phyloP scores from a whole-genome alignment of 2,329 filamentous ascomycete species.

The Zelopaecilomyces penicillatus region DNA sequence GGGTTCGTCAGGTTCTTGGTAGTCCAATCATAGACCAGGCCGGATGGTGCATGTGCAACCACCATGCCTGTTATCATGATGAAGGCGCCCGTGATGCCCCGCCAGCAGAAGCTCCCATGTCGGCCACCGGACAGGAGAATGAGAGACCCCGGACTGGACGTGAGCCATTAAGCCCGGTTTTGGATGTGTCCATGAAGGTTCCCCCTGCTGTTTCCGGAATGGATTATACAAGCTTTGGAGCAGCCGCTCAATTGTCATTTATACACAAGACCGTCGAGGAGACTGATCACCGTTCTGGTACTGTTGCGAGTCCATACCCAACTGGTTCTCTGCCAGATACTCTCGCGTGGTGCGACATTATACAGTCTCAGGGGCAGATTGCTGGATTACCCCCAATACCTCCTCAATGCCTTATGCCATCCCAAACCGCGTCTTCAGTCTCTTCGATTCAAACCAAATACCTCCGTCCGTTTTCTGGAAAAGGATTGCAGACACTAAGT shows the following conservation, averaged over 20 bases:
- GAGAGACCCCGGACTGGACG: constrained; percentile 39
- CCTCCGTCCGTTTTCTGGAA: constrained; percentile 46
- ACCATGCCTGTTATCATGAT: constrained; percentile 55
- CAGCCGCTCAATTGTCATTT: constrained; percentile 25
- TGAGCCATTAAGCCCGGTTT: constrained; percentile 44
- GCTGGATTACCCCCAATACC: constrained; percentile 37
- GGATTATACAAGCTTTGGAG: constrained; percentile 33
- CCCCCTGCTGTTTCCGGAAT: constrained; percentile 27
- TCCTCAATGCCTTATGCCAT: constrained; percentile 41
- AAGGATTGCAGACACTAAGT: constrained; percentile 46
- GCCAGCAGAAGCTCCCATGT: constrained; percentile 11
- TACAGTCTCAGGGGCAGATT: constrained; percentile 30
- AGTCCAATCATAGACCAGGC: constrained; percentile 32
- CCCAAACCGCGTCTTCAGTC: constrained; percentile 45
- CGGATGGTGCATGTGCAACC: constrained; percentile 53
- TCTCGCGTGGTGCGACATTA: constrained; percentile 39
- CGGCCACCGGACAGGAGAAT: constrained; percentile 39
- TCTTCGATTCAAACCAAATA: constrained; percentile 44
- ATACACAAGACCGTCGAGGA: constrained; percentile 23
- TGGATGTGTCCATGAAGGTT: constrained; percentile 38
- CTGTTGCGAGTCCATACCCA: constrained; percentile 18
- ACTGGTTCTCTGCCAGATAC: constrained; percentile 48
- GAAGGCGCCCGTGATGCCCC: constrained; percentile 25
- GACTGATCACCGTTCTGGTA: constrained; percentile 12
- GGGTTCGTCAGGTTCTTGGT: constrained; percentile 35